Base-by-base conservation (phyloP, 176 grass and related monocot species). In the Oryza brachyantha region DNA sequence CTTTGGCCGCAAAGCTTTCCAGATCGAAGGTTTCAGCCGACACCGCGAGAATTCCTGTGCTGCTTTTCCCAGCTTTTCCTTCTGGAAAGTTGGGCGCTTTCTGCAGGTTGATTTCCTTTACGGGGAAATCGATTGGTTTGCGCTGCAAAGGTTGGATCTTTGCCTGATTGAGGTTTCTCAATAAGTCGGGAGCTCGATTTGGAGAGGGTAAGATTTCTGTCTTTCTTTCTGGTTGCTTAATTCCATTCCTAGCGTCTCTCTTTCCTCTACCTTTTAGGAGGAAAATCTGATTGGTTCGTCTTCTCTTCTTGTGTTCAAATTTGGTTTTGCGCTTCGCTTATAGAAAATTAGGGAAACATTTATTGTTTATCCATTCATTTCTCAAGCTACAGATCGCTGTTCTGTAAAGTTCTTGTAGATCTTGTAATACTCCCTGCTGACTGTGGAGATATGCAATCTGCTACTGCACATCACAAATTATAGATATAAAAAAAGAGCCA, bases 121-220 rank as follows among this genome's bases (percentile, higher is more conserved):
- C n/a, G 5, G 24, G 3, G 10, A 25, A 63, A 72, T 80, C 66
- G 41, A 13, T 75, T 77, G 10, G 52, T 70, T 61, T 70, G 38
- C 46, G 73, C 45, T 10, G 27, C 39, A 32, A 68, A 70, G 60
- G 31, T 76, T 57, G 46, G 68, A 78, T 78, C 60, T 61, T 35
- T 31, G 22, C 13, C 74, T 66, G 16, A 57, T 83, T 72, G 17
- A 38, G 65, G 61, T 61, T 72, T 29, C 55, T 2, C 57, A 34
- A 26, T 11, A 27, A 19, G 31, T 86, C 54, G 52, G 41, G 79
- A 79, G 50, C 66, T 57, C 29, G 67, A 77, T 83, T 83, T 59
- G 60, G 37, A 41, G 26, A 64, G 12, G 50, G 86, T 64, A 76
- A 84, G 83, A 10, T n/a, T n/a, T n/a, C n/a, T n/a, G n/a, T n/a